Conservation (phyloP, 257 asterid species). For the Solanum habrochaites region DNA sequence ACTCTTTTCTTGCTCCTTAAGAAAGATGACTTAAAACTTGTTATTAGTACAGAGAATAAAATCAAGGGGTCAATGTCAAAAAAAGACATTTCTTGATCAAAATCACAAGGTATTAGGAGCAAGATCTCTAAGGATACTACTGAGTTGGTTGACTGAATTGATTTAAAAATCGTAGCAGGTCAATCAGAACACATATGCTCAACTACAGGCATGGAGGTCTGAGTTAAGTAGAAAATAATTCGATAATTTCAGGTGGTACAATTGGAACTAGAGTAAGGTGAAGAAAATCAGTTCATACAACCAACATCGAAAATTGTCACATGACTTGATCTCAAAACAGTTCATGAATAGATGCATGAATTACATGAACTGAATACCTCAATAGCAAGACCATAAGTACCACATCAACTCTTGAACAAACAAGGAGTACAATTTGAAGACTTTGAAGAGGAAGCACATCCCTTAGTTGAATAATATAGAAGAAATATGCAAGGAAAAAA, state of each 20-base stretch:
- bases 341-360: neutral
- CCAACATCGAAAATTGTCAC: neutral
- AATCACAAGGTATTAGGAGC: neutral
- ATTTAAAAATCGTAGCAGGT: neutral
- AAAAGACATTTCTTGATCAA: neutral
- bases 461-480: neutral
- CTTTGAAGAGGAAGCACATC: neutral
- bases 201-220: neutral
- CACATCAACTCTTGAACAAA: neutral
- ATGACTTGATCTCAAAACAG: neutral
- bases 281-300: neutral
- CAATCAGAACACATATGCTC: neutral
- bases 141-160: neutral
- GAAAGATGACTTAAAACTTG: neutral
- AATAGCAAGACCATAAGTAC: neutral
- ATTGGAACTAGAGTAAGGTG: neutral
- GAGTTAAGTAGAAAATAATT: neutral
- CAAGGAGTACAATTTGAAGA: neutral
- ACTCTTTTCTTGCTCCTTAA: neutral
- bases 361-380: neutral
- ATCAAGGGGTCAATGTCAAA: neutral
- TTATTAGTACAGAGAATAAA: neutral
- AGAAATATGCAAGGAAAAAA: neutral
- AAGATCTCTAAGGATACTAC: neutral
- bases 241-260: neutral